Conservation (phyloP, 2,329 filamentous ascomycete genomes). For the Teratosphaeria gauchensis region DNA sequence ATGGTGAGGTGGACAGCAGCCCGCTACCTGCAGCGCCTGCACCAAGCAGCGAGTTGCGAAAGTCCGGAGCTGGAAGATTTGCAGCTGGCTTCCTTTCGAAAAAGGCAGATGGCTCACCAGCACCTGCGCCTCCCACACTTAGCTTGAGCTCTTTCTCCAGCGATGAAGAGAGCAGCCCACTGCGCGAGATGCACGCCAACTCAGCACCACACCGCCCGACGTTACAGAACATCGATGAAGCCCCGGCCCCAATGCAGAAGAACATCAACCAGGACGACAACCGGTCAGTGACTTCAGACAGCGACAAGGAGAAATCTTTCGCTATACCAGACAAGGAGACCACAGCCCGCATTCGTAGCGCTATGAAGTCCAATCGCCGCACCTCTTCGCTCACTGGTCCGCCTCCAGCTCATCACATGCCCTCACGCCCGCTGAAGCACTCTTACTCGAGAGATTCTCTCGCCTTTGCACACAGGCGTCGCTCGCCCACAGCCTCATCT, state of each 20-base stretch:
- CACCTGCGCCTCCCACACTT: conserved; percentile 46
- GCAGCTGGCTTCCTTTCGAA: conserved; percentile 79
- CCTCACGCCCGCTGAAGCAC: not conserved
- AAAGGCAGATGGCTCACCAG: conserved; percentile 52
- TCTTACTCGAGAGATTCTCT: conserved; percentile 26
- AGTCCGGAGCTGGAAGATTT: conserved; percentile 51
- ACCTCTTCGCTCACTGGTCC: conserved; percentile 28
- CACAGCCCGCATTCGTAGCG: conserved; percentile 28
- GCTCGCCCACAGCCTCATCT: conserved; percentile 43
- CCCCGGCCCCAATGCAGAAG: conserved; percentile 7
- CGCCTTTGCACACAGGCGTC: conserved; percentile 38
- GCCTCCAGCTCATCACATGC: not conserved
- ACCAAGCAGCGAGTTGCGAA: conserved; percentile 50
- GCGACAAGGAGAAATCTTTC: conserved; percentile 14
- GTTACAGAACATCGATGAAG: not conserved
- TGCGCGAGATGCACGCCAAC: conserved; percentile 38
- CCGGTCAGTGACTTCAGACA: conserved; percentile 13
- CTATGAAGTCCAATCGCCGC: conserved; percentile 40
- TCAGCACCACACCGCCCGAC: conserved; percentile 16
- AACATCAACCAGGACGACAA: conserved; percentile 25
- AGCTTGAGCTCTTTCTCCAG: conserved; percentile 52
- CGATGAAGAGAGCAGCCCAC: conserved; percentile 33
- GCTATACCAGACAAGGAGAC: conserved; percentile 18
- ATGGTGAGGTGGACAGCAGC: conserved; percentile 39
- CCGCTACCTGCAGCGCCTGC: conserved; percentile 47